Conservation (phyloP, 2,329 filamentous ascomycete genomes). For the Rutstroemia sp. region DNA sequence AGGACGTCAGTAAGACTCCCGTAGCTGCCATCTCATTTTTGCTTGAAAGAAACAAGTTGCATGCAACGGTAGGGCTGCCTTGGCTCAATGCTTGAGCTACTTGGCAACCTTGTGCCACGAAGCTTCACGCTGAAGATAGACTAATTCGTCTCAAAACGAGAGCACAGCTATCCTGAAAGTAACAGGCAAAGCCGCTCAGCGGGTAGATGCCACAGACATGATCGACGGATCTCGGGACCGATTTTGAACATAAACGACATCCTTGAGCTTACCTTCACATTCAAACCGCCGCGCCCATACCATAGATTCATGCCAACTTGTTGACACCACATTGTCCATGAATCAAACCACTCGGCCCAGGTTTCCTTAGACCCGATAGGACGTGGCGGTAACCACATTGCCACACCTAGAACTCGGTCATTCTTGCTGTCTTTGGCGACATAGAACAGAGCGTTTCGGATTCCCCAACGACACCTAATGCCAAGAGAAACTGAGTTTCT, state of each 20-base stretch:
- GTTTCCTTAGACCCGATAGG: constrained; percentile 39
- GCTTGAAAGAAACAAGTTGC: background rate
- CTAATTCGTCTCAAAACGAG: background rate
- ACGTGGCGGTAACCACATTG: constrained; percentile 63
- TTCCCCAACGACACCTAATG: constrained; percentile 63
- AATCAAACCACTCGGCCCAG: constrained; percentile 56
- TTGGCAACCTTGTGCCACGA: background rate
- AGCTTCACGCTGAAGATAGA: background rate
- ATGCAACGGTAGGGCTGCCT: background rate
- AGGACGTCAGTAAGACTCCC: background rate
- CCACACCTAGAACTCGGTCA: constrained; percentile 56
- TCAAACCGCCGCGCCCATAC: constrained; percentile 62
- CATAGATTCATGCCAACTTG: constrained; percentile 61
- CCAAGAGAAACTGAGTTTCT: constrained; percentile 29
- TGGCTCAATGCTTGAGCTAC: background rate
- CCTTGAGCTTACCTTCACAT: constrained; percentile 40
- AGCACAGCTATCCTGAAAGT: background rate
- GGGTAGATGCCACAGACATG: background rate
- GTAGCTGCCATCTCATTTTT: background rate
- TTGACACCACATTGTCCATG: constrained; percentile 57
- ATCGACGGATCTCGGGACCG: background rate
- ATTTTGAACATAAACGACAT: constrained; percentile 6
- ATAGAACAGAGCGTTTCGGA: constrained; percentile 61
- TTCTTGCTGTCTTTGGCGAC: constrained; percentile 53
- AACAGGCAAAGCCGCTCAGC: background rate